Percentiles rank a stretch among this genome's conserved stretches.
phyloP scores from a whole-genome alignment of 1,139 yeast species.

The Kurtzmaniella quercitrusa region DNA sequence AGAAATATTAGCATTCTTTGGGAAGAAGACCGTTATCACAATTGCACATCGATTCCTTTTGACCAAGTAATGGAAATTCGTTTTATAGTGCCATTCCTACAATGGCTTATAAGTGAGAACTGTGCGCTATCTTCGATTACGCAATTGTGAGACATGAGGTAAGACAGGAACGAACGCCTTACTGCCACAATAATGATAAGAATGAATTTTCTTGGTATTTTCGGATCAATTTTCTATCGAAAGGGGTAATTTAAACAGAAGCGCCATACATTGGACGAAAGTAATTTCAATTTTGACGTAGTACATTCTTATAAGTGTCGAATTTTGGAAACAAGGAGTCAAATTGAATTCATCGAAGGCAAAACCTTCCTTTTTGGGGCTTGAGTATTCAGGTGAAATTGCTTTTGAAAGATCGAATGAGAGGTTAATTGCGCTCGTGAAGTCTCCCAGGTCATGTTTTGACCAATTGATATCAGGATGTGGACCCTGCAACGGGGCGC shows the following conservation, averaged over 20 bases:
- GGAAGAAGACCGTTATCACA: too few relatives aligned
- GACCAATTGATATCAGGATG: neutral
- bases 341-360: slow-evolving; percentile 21
- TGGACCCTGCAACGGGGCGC: neutral
- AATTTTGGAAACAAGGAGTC: slow-evolving; percentile 37
- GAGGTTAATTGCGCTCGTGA: neutral
- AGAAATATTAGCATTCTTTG: too few relatives aligned
- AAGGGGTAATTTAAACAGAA: slow-evolving; percentile 29
- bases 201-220: neutral
- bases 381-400: neutral
- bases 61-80: neutral
- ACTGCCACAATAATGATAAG: slow-evolving; percentile 1
- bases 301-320: slow-evolving; percentile 31
- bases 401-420: neutral
- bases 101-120: neutral
- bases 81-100: too few relatives aligned
- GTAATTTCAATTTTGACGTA: slow-evolving; percentile 28
- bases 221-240: slow-evolving; percentile 2
- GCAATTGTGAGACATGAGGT: neutral
- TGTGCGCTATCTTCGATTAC: neutral
- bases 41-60: too few relatives aligned
- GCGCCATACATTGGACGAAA: slow-evolving; percentile 23
- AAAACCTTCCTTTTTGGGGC: neutral
- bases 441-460: neutral
- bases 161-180: neutral